A percentile compares a stretch with the other conserved stretches of the same genome.
phyloP scores from a whole-genome alignment of 768 basidiomycete species.

The Xerocomus potaroensis region DNA sequence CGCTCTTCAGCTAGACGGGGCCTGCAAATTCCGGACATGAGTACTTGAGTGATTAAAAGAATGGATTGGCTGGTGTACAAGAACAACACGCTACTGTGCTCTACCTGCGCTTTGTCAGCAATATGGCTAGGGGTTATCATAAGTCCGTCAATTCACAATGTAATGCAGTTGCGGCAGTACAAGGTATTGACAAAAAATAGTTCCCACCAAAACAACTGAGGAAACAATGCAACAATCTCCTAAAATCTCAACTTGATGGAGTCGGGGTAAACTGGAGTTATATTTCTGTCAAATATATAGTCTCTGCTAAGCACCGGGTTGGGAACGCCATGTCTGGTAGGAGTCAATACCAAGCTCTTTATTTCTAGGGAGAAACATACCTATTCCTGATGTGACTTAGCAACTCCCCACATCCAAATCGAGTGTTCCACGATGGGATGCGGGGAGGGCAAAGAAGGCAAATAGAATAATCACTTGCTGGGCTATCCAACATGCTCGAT shows the following conservation, averaged over 20 bases:
- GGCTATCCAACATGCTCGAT: background rate
- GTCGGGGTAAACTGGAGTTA: conserved; percentile 16
- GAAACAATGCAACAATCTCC: background rate
- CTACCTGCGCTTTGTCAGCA: conserved; percentile 20
- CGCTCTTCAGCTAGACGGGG: conserved; percentile 93
- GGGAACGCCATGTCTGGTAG: conserved; percentile 16
- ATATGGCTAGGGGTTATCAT: too few relatives aligned
- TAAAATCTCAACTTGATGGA: conserved; percentile 4
- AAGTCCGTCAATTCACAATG: too few relatives aligned
- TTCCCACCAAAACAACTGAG: too few relatives aligned
- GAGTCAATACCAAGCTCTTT: background rate
- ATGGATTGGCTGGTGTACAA: background rate
- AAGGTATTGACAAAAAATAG: too few relatives aligned
- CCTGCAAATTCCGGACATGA: conserved; percentile 90
- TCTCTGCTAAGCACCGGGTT: conserved; percentile 15
- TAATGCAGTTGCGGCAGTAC: too few relatives aligned
- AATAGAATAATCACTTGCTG: conserved; percentile 16
- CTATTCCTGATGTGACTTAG: conserved; percentile 15
- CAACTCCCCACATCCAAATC: conserved; percentile 13
- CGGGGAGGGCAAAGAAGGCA: conserved; percentile 26
- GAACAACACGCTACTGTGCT: background rate
- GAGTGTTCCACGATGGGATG: conserved; percentile 26
- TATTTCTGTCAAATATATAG: conserved; percentile 18
- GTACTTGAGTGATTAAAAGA: conserved; percentile 45
- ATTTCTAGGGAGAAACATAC: conserved; percentile 10